phyloP scores from a whole-genome alignment of 2,329 filamentous ascomycete species.

The Cladophialophora psammophila region DNA sequence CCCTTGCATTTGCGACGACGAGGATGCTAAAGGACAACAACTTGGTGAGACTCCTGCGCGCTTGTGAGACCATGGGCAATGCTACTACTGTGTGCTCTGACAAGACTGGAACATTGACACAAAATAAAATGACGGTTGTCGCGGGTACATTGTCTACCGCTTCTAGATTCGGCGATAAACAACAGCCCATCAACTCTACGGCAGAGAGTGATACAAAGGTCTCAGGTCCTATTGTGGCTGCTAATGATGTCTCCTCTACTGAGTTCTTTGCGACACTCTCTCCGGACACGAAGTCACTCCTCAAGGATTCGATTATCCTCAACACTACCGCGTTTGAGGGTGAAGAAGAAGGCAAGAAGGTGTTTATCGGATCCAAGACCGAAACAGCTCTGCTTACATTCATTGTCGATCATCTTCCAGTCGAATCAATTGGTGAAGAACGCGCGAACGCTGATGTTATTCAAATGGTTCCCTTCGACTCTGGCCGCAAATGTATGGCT shows the following conservation, averaged over 20 bases:
- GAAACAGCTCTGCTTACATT: constrained; percentile 78
- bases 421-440: constrained; percentile 67
- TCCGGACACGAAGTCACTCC: constrained; percentile 60
- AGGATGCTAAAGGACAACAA: constrained; percentile 71
- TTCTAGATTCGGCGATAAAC: constrained; percentile 54
- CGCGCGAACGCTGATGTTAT: constrained; percentile 67
- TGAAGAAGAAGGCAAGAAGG: constrained; percentile 64
- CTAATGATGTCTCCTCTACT: constrained; percentile 58
- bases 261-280: constrained; percentile 64
- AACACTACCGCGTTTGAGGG: constrained; percentile 76
- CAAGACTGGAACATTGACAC: constrained; percentile 71
- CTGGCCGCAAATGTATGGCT: constrained; percentile 73
- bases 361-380: constrained; percentile 78
- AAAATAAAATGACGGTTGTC: constrained; percentile 69
- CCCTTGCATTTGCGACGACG: constrained; percentile 68
- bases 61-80: constrained; percentile 71
- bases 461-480: constrained; percentile 66
- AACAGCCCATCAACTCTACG: constrained; percentile 42
- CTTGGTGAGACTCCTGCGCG: constrained; percentile 65
- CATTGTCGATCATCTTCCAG: constrained; percentile 69
- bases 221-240: constrained; percentile 34
- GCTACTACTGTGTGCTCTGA: constrained; percentile 70
- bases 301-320: constrained; percentile 70
- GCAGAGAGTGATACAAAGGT: constrained; percentile 40
- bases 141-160: constrained; percentile 62